phyloP scores from a whole-genome alignment of 441 rosid genomes.

The Croton laevigatus region DNA sequence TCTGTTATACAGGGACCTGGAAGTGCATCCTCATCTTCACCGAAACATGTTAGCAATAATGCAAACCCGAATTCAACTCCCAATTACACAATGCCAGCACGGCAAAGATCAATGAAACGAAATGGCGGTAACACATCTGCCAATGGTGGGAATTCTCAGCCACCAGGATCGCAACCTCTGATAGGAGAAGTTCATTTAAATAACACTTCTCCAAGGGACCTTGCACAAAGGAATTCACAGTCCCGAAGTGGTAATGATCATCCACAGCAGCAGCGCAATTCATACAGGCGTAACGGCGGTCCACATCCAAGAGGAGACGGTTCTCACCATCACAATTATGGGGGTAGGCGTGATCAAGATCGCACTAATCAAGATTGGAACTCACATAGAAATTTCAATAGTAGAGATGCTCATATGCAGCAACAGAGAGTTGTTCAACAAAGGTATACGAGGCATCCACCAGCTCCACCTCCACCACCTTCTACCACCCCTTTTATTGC shows the following conservation, averaged over 20 bases:
- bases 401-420: constrained; percentile 61
- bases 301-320: constrained; percentile 59
- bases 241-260: constrained; percentile 49
- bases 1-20: constrained; percentile 42
- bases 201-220: constrained; percentile 53
- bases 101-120: constrained; percentile 47
- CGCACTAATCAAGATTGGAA: constrained; percentile 69
- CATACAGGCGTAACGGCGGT: constrained; percentile 54
- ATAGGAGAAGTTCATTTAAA: constrained; percentile 34
- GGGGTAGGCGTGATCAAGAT: constrained; percentile 66
- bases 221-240: constrained; percentile 45
- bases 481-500: constrained; percentile 47
- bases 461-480: constrained; percentile 47
- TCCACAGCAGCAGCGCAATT: constrained; percentile 46
- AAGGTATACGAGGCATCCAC: constrained; percentile 56
- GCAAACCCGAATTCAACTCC: constrained; percentile 40
- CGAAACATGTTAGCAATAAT: constrained; percentile 41
- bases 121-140: constrained; percentile 38
- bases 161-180: constrained; percentile 33
- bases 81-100: constrained; percentile 35
- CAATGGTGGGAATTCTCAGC: constrained; percentile 41
- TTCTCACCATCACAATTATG: constrained; percentile 40
- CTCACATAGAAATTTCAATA: constrained; percentile 52
- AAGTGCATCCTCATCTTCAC: constrained; percentile 39
- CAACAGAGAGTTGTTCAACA: constrained; percentile 53